Conservation (phyloP, 75 land plant genomes). For the Adiantum capillusveneris region DNA sequence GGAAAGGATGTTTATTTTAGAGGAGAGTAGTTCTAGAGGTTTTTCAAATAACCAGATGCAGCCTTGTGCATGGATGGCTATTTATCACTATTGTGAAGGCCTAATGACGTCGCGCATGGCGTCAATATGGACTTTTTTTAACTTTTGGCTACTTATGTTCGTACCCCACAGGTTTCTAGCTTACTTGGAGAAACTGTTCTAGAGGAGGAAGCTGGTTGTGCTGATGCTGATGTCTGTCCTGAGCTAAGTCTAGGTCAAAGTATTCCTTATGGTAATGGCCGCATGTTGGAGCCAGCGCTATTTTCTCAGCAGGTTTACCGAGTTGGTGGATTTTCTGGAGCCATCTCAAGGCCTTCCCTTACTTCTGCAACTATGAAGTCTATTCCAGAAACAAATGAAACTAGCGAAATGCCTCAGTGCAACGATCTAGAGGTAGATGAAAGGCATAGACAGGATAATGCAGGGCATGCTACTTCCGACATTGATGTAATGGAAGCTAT, state of each 20-base stretch:
- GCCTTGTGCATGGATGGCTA: too few species aligned
- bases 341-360: not conserved
- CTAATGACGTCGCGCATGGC: too few species aligned
- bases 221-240: conserved; percentile 2
- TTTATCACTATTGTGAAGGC: too few species aligned
- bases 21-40: too few species aligned
- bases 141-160: not conserved
- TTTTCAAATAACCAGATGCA: too few species aligned
- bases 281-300: not conserved
- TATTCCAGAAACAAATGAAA: not conserved
- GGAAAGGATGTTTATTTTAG: too few species aligned
- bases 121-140: too few species aligned
- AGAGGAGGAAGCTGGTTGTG: conserved; percentile 1
- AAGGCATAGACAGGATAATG: not conserved
- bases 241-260: conserved; percentile 2
- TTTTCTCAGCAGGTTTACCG: not conserved
- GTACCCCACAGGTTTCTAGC: not conserved
- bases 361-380: not conserved
- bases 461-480: not conserved
- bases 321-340: not conserved
- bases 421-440: not conserved
- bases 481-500: not conserved
- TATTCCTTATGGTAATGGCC: not conserved
- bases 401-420: not conserved
- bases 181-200: conserved; percentile 2